These are phyloP conservation scores for Gleditsia sinensis DNA, from an alignment of 306 rosid species.

Conservation along the genomic window DNA sequence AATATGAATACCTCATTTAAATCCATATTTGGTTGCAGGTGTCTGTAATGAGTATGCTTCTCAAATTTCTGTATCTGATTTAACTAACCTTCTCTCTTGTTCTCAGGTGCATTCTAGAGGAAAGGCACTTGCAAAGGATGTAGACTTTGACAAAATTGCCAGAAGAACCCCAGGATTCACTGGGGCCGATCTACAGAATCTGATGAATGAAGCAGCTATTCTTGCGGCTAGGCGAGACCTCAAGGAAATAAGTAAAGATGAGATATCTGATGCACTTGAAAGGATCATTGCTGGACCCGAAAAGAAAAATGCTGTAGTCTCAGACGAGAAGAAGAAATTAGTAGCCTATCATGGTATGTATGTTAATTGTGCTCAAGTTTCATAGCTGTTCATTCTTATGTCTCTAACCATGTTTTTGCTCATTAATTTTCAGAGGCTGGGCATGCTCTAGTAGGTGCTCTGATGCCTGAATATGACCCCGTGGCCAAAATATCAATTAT, in stretches of 20 bases:
- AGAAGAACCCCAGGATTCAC: constrained; percentile 99
- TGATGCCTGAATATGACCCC: constrained; percentile 61
- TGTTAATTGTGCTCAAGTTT: not conserved
- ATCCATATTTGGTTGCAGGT: not conserved
- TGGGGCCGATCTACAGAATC: constrained; percentile 67
- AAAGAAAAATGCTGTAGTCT: constrained; percentile 97
- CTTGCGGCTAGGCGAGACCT: constrained; percentile 99
- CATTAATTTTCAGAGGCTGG: constrained; percentile 85
- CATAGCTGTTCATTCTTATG: not conserved
- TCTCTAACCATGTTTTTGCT: not conserved
- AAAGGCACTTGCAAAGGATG: constrained; percentile 90
- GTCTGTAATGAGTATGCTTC: not conserved
- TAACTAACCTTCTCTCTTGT: constrained; percentile 15
- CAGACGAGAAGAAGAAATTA: constrained; percentile 94
- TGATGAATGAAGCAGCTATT: constrained; percentile 99
- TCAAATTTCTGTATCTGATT: constrained; percentile 2
- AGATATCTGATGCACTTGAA: constrained; percentile 96
- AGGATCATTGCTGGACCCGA: constrained; percentile 98
- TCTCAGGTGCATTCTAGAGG: constrained; percentile 83
- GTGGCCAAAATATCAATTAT: constrained; percentile 98
- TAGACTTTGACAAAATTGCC: constrained; percentile 92
- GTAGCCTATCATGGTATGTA: constrained; percentile 63
- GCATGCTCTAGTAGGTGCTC: constrained; percentile 65
- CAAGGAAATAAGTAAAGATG: constrained; percentile 97
- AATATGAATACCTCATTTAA: not conserved